Evolutionary conservation across 225 moss, liverwort and hornwort genomes (phyloP).

Genomic region (Ulota crispa): DNA sequence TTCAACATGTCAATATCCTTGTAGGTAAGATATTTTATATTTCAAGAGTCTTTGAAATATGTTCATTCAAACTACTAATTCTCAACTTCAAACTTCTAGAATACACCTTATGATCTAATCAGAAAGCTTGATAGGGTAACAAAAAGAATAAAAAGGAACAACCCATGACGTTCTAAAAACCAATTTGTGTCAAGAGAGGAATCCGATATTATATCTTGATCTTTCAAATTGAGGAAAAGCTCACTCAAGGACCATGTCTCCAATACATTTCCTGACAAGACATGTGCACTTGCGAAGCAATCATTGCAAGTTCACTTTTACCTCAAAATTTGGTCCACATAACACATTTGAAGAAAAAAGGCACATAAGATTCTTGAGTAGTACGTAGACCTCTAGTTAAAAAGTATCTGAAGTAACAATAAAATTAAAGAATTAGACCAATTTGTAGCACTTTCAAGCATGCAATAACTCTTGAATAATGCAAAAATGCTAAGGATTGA

Average conservation of each 20-base stretch:
- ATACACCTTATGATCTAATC: neutral
- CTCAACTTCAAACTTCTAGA: neutral
- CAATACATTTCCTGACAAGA: conserved; percentile 75
- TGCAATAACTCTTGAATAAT: neutral
- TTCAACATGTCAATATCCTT: no score
- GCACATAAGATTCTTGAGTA: neutral
- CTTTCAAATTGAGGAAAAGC: conserved; percentile 77
- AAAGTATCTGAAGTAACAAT: neutral
- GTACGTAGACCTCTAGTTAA: neutral
- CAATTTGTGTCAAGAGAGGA: neutral
- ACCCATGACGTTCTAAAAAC: neutral
- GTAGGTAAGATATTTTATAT: no score
- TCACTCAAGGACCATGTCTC: conserved; percentile 70
- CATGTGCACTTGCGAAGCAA: conserved; percentile 62
- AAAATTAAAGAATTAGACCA: neutral
- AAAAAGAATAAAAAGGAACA: neutral
- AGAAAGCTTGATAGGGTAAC: neutral
- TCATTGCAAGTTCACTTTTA: neutral
- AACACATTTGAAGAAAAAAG: neutral
- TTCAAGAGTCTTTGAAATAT: no score
- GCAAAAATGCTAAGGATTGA: neutral
- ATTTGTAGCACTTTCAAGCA: neutral
- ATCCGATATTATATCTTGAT: conserved; percentile 49
- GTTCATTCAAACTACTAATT: no score
- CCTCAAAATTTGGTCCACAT: neutral